A percentile compares a stretch with the other conserved stretches of the same genome.
phyloP scores from a whole-genome alignment of 2,329 filamentous ascomycete species.

The Didymella glomerata region DNA sequence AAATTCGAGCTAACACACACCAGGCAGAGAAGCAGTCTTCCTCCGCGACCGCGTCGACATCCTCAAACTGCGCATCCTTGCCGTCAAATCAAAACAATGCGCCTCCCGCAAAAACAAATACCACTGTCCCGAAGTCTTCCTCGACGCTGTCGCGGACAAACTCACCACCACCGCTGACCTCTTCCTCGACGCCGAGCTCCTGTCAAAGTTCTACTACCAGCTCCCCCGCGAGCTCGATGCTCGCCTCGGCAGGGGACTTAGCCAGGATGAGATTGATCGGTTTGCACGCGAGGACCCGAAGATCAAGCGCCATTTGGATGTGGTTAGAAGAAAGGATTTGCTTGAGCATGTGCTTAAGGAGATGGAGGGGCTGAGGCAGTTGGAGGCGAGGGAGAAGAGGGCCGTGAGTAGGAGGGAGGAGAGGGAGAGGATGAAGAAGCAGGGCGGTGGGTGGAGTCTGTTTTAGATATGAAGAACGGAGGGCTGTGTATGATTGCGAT shows the following conservation, averaged over 20 bases:
- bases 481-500: constrained; percentile 3
- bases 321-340: constrained; percentile 90
- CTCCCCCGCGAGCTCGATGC: constrained; percentile 93
- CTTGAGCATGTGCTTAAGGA: constrained; percentile 93
- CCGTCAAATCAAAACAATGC: constrained; percentile 91
- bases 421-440: constrained; percentile 36
- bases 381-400: constrained; percentile 78
- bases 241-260: constrained; percentile 81
- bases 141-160: constrained; percentile 96
- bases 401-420: constrained; percentile 39
- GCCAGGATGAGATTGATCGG: constrained; percentile 80
- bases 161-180: constrained; percentile 93
- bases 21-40: constrained; percentile 92
- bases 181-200: constrained; percentile 95
- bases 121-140: constrained; percentile 94
- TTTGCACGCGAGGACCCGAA: constrained; percentile 95
- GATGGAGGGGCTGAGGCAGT: constrained; percentile 87
- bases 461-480: constrained; percentile 37
- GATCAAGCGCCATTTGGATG: constrained; percentile 85
- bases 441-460: constrained; percentile 41
- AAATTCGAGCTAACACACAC: background rate
- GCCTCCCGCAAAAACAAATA: constrained; percentile 87
- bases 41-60: constrained; percentile 90
- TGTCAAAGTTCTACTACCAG: constrained; percentile 93
- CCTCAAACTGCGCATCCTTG: constrained; percentile 86